Base-by-base conservation (phyloP, 2,329 filamentous ascomycete species). In the Claviceps spartinae region DNA sequence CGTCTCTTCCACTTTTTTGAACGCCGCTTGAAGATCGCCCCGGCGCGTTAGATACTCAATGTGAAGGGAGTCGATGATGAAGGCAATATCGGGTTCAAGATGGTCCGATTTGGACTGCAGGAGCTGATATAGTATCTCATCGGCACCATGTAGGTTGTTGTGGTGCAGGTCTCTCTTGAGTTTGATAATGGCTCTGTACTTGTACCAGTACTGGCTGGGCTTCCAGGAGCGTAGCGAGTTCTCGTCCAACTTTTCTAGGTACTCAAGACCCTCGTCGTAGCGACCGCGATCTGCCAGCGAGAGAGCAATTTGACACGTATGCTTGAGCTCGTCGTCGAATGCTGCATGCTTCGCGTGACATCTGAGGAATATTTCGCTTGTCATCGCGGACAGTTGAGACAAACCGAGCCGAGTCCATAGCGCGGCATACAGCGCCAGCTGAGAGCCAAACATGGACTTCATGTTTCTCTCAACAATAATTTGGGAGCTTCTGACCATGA, bases 401-500 rank as follows among this genome's bases (percentile, higher is more conserved):
- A 76, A 67, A 62, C 88, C 91, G 36, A 95, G 75, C 40, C 90
- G 77, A 49, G 83, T 82, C 76, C 86, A 95, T 1, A 93, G 65
- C 0, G 86, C 77, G 34, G 85, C 82, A 47, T 80, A 77, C 43
- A 95, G 74, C 2, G 88, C 75, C 54, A 89, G 76, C 57, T 90
- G 83, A 1, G 83, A 77, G 1, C 87, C 87, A 58, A 88, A 79
- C 66, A 86, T 83, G 59, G 74, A 80, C 59, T 78, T 79, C 62
- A 93, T 77, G 57, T 86, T 82, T 58, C 85, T 85, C 52, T 83
- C 82, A n/a, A 90, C 75, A 55, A 89, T 85, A 30, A 95, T 71
- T 59, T 93, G 86, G 1, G 86, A 88, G 57, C 87, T 86, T 61
- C 89, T 85, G n/a, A 86, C 78, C 55, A 95, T 78, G 58, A 83